Evolutionary conservation across 2,329 filamentous ascomycete genomes (phyloP).

Genomic region (Fusarium continuum): DNA sequence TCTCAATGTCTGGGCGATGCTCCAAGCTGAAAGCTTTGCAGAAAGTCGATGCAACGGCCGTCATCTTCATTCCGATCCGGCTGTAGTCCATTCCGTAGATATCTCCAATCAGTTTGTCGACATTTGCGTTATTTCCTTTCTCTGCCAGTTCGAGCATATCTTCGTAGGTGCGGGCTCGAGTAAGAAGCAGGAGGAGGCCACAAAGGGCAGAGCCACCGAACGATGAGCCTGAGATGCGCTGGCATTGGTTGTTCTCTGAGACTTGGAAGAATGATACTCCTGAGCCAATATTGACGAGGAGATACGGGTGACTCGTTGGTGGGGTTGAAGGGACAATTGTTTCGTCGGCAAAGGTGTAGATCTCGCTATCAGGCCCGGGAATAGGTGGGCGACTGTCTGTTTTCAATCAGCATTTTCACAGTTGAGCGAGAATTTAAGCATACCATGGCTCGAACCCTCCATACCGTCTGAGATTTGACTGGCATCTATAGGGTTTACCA

Average conservation of each 20-base stretch:
- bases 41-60: constrained; percentile 93
- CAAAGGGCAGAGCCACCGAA: constrained; percentile 95
- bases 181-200: constrained; percentile 92
- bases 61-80: constrained; percentile 95
- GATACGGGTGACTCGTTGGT: constrained; percentile 88
- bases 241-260: constrained; percentile 82
- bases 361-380: constrained; percentile 65
- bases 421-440: rapidly evolving
- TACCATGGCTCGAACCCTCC: constrained; percentile 20
- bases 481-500: neutral
- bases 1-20: constrained; percentile 77
- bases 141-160: constrained; percentile 95
- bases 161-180: constrained; percentile 90
- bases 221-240: constrained; percentile 93
- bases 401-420: rapidly evolving
- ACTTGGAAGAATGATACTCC: constrained; percentile 98
- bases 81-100: constrained; percentile 97
- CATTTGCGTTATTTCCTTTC: constrained; percentile 86
- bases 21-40: constrained; percentile 97
- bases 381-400: constrained; percentile 12
- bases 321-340: constrained; percentile 89
- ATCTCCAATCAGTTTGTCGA: constrained; percentile 96
- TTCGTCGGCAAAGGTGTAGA: constrained; percentile 92
- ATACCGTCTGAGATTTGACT: constrained; percentile 9
- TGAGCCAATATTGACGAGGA: constrained; percentile 97